Conservation (phyloP, 2,329 filamentous ascomycete species). For the Fusarium metavorans region DNA sequence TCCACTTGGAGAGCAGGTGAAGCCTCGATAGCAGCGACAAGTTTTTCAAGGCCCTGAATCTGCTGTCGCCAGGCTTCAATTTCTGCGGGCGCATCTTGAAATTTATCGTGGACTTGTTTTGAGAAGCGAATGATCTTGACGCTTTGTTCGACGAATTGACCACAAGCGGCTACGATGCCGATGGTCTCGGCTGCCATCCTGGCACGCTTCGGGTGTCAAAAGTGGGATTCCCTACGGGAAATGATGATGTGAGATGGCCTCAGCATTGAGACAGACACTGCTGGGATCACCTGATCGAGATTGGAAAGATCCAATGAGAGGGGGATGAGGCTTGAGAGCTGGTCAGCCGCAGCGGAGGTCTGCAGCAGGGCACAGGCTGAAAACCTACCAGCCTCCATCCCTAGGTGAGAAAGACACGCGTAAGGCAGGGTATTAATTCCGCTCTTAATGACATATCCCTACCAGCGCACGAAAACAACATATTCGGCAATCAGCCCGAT, state of each 20-base stretch:
- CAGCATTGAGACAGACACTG: background rate
- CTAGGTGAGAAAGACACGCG: background rate
- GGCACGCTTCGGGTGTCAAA: background rate
- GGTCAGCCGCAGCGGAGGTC: background rate
- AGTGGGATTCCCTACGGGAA: background rate
- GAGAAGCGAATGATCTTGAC: constrained; percentile 3
- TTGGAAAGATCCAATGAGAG: background rate
- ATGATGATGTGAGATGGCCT: background rate
- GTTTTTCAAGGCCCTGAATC: background rate
- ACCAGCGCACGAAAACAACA: background rate
- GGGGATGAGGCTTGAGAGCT: background rate
- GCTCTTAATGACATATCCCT: background rate
- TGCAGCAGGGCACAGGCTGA: background rate
- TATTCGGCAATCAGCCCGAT: background rate
- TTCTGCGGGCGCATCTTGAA: background rate
- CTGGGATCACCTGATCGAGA: background rate
- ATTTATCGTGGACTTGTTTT: background rate
- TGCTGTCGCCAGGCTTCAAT: background rate
- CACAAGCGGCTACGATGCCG: background rate
- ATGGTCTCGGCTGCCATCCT: constrained; percentile 2
- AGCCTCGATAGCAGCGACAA: background rate
- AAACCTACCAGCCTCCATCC: background rate
- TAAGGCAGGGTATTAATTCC: background rate
- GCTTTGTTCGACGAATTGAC: constrained; percentile 11
- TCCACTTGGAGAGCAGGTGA: background rate